Evolutionary conservation across 2,329 filamentous ascomycete species (phyloP).

Genomic region (Pseudocercospora fuligena): DNA sequence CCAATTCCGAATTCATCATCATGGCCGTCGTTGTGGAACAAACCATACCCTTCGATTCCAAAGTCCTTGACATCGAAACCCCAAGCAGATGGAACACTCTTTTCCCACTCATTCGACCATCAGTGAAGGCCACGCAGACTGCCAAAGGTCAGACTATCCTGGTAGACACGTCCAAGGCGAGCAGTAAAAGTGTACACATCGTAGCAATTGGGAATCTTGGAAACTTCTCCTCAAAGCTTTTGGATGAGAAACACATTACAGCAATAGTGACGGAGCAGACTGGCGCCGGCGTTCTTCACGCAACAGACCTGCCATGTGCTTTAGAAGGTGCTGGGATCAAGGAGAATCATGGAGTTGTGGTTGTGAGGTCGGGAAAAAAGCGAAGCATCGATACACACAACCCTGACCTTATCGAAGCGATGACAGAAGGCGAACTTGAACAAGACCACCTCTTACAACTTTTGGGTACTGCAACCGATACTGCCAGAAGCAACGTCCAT

Average conservation of each 20-base stretch:
- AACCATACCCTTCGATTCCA: constrained; percentile 40
- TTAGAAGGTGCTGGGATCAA: constrained; percentile 33
- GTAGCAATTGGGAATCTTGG: constrained; percentile 37
- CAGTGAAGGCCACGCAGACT: constrained; percentile 35
- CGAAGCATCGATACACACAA: constrained; percentile 32
- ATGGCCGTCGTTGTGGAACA: constrained; percentile 46
- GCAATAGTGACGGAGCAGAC: constrained; percentile 38
- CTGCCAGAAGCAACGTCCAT: constrained; percentile 36
- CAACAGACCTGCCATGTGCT: constrained; percentile 36
- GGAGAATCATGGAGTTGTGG: constrained; percentile 35
- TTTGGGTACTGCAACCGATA: constrained; percentile 37
- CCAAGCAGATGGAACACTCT: constrained; percentile 40
- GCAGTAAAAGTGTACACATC: constrained; percentile 36
- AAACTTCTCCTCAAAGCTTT: constrained; percentile 42
- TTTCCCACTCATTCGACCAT: constrained; percentile 41
- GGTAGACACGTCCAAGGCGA: constrained; percentile 36
- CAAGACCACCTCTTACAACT: constrained; percentile 41
- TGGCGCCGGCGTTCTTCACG: constrained; percentile 35
- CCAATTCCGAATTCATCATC: neutral
- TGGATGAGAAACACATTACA: constrained; percentile 40
- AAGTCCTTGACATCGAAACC: constrained; percentile 38
- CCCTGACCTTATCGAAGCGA: constrained; percentile 36
- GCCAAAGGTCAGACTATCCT: constrained; percentile 39
- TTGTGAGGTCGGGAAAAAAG: constrained; percentile 37
- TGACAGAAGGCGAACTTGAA: constrained; percentile 37